Base-by-base conservation (phyloP, 805 yeast genomes). In the Kodamaea kakaduensis region DNA sequence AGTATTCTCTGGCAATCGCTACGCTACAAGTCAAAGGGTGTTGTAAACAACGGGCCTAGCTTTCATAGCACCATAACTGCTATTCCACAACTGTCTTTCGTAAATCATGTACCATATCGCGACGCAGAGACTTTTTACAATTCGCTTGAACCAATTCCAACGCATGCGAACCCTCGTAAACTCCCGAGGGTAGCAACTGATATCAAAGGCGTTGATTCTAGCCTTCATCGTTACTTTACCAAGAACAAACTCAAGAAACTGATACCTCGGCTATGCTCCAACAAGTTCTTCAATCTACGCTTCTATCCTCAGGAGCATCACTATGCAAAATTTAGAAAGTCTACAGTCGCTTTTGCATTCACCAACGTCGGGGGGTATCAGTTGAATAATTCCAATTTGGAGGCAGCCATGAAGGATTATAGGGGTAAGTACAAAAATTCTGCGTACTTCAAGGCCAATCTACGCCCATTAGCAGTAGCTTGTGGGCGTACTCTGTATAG, bases 321-420 rank as follows among this genome's bases (percentile, higher is more conserved):
- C 28, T 28, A 60, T 5, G 44, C 58, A 9, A n/a, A 31, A 26
- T 50, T 47, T 26, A 50, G 71, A 25, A 66, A 66, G 42, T 64
- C 71, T 8, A 62, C 56, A 34, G 46, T 67, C 22, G 64, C 71
- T 9, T 56, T 58, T 34, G 56, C 58, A 3, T 58, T 59, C 43
- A 51, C 59, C 26, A 56, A 60, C 36, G 42, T 34, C n/a, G 53
- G 56, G 3, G 51, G 60, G 3, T 51, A 37, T 25, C 45, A 46
- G 6, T 41, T 64, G 19, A 66, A 66, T 38, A 51, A 54, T 40
- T 14, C 39, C 1, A 23, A 13, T 2, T 48, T 64, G 12, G 59
- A 48, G 23, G 41, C 40, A 3, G 37, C 34, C 9, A 34, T 60
- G 18, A 35, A 28, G 14, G 22, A 28, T 3, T 67, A 66, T 44